These are phyloP conservation scores for Flaveria bidentis DNA, from an alignment of 129 eudicot genomes.

Conservation along the genomic window DNA sequence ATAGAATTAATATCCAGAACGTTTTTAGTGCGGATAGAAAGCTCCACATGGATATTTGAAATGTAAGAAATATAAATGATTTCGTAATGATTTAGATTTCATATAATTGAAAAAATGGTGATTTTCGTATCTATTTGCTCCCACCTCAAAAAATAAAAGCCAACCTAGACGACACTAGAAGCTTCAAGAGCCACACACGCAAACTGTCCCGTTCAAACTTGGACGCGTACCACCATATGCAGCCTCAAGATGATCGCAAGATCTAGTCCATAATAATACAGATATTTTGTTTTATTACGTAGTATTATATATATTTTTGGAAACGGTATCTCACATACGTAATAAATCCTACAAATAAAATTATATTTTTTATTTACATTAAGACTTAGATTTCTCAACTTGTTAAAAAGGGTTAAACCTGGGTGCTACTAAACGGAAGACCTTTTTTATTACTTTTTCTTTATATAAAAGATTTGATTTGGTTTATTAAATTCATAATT, in stretches of 20 bases:
- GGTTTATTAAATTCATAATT: not conserved
- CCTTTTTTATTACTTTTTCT: not conserved
- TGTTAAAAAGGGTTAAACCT: too few relatives aligned
- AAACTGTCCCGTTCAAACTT: constrained; percentile 26
- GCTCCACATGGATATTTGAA: not conserved
- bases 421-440: too few relatives aligned
- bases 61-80: not conserved
- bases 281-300: constrained; percentile 6
- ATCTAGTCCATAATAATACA: not conserved
- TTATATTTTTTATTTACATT: too few relatives aligned
- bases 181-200: constrained; percentile 31
- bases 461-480: not conserved
- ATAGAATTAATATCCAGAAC: not conserved
- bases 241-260: constrained; percentile 26
- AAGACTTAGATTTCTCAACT: too few relatives aligned
- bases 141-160: constrained; percentile 21
- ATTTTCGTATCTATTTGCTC: not conserved
- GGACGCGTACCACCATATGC: constrained; percentile 30
- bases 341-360: too few relatives aligned
- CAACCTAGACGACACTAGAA: constrained; percentile 35
- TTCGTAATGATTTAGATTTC: not conserved
- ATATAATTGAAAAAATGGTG: not conserved
- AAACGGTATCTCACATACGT: too few relatives aligned
- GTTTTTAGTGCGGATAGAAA: not conserved
- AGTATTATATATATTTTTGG: not conserved